These are phyloP conservation scores for Stachybotrys chlorohalonatus DNA, from an alignment of 2,329 filamentous ascomycete genomes.

Conservation along the genomic window DNA sequence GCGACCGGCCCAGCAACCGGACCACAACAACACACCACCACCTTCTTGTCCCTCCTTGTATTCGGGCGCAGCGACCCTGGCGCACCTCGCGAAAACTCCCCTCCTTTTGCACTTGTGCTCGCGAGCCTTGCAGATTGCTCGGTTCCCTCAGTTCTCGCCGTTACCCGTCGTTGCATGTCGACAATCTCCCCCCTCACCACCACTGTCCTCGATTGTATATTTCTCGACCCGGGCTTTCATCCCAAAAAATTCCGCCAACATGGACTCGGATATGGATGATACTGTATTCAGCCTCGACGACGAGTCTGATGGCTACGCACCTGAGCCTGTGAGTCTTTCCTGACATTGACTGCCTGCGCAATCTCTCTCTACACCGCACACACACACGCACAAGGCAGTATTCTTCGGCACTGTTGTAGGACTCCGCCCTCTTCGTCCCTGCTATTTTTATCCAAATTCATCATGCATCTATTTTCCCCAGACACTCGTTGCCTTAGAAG, in stretches of 20 bases:
- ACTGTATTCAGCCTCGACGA: conserved; percentile 28
- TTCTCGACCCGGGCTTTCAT: conserved; percentile 9
- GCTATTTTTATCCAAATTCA: neutral
- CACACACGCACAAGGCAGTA: neutral
- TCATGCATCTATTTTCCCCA: neutral
- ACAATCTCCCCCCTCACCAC: neutral
- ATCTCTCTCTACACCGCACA: neutral
- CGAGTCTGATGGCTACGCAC: conserved; percentile 32
- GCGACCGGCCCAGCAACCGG: conserved; percentile 10
- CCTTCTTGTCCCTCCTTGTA: conserved; percentile 3
- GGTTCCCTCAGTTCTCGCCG: conserved; percentile 7
- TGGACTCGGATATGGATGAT: conserved; percentile 51
- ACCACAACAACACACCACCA: conserved; percentile 14
- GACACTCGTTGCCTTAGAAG: neutral
- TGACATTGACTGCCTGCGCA: neutral
- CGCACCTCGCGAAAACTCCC: conserved; percentile 10
- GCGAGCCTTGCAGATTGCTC: conserved; percentile 10
- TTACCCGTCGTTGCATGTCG: conserved; percentile 11
- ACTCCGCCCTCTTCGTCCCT: neutral
- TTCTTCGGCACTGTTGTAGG: neutral
- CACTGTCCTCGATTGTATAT: conserved; percentile 7
- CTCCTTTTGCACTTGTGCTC: conserved; percentile 14
- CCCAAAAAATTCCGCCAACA: conserved; percentile 21
- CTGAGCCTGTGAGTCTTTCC: conserved; percentile 24
- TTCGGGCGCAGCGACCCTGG: conserved; percentile 12